Evolutionary conservation across 2,329 filamentous ascomycete species (phyloP), one percentile per base, ranked within the genome.

Genomic region (Bisporella sp.): DNA sequence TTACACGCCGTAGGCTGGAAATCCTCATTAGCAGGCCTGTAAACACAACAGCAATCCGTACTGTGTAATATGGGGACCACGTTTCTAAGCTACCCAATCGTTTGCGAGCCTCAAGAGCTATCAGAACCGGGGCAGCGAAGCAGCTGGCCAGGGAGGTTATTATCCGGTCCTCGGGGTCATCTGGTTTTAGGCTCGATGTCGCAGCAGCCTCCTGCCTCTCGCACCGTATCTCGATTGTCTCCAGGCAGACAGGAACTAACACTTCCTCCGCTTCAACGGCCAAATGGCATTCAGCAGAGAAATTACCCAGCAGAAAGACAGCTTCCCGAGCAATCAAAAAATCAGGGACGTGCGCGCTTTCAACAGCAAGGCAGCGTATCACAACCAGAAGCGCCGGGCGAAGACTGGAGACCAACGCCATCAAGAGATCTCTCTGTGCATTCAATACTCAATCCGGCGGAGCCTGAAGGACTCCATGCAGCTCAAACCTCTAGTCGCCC

Each of bases 121-220:
- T 51, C 63, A 65, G 57, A 56, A 65, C 56, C 57, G 64, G 58
- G 63, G 58, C 59, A 63, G 63, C 62, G 61, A 66, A 56, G 62
- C 55, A 46, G 64, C 61, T 60, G 62, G 59, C n/a, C n/a, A 52
- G 60, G 63, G 62, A 61, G 73, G 80, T 78, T 74, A 83, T 83
- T 79, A 77, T 69, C 73, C 68, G 73, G 71, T 71, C 71, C 69
- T 69, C 68, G 68, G 68, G 72, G 70, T 69, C 69, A 70, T 65
- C 69, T 69, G 68, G 67, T 69, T 67, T 70, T 68, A 74, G 76
- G 70, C 72, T 76, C 78, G 72, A 84, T 84, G 80, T 82, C 79
- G 72, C 77, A 81, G 73, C 76, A 73, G 71, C 75, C 72, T 63
- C 68, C 74, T 74, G 72, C 71, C 69, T 71, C 76, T 76, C 73